A percentile compares a stretch with the other conserved stretches of the same genome.
Evolutionary conservation across 1,284 basidiomycete genomes (phyloP).

Genomic region (Trichosporon asahii): DNA sequence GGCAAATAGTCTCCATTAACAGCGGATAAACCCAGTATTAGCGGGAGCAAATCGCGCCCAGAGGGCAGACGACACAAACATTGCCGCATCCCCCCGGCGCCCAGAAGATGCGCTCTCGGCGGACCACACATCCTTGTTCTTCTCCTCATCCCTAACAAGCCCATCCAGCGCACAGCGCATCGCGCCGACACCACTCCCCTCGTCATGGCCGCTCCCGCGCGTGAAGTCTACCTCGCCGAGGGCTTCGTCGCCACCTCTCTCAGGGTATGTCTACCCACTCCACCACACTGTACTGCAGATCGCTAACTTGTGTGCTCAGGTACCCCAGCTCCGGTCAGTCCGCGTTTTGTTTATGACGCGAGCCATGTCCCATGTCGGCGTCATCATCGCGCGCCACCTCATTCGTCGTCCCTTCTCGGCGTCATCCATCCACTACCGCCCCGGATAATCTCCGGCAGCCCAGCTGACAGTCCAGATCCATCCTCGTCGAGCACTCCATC

Average conservation of each 20-base stretch:
- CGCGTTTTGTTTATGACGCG: constrained; percentile 1
- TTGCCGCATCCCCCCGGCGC: background rate
- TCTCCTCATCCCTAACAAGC: background rate
- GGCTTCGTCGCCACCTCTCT: constrained; percentile 76
- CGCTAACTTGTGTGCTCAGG: constrained; percentile 27
- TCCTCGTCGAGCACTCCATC: constrained; percentile 65
- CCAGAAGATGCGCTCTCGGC: background rate
- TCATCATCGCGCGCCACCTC: background rate
- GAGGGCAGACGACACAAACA: constrained; percentile 15
- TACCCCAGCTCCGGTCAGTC: constrained; percentile 49
- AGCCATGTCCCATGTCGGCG: background rate
- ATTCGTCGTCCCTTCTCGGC: background rate
- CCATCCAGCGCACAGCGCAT: constrained; percentile 6
- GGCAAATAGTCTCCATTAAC: background rate
- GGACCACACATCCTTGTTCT: background rate
- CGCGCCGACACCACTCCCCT: background rate
- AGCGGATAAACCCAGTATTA: background rate
- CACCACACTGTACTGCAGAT: background rate
- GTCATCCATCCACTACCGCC: background rate
- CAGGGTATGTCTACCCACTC: constrained; percentile 49
- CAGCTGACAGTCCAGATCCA: constrained; percentile 19
- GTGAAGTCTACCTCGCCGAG: constrained; percentile 65
- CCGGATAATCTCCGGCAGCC: background rate
- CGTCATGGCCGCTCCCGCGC: constrained; percentile 41
- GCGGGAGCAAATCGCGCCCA: constrained; percentile 10